These are phyloP conservation scores for Geotrichum histeridarum DNA, from an alignment of 1,139 yeast genomes.

Conservation along the genomic window DNA sequence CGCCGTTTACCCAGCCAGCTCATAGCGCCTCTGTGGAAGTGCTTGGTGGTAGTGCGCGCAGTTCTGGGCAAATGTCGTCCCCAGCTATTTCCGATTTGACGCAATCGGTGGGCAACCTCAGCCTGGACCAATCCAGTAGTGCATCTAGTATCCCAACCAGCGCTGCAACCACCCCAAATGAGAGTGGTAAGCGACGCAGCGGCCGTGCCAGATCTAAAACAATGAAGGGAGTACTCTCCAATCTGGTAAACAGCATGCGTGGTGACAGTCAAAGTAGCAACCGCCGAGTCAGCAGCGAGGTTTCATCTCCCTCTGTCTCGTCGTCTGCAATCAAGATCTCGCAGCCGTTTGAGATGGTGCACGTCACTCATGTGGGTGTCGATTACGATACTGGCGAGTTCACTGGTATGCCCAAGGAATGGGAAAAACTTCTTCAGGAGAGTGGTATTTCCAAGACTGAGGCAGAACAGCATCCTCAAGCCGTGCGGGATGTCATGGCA, in stretches of 20 bases:
- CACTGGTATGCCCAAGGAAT: slow-evolving; percentile 85
- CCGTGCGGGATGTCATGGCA: slow-evolving; percentile 87
- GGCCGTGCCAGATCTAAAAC: slow-evolving; percentile 35
- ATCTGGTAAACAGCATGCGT: slow-evolving; percentile 46
- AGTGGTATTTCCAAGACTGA: slow-evolving; percentile 83
- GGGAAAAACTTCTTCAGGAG: slow-evolving; percentile 79
- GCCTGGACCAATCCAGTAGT: slow-evolving; percentile 9
- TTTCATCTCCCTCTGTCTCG: slow-evolving; percentile 19
- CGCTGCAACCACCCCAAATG: slow-evolving; percentile 10
- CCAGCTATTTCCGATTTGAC: slow-evolving; percentile 17
- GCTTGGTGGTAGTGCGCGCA: slow-evolving; percentile 9
- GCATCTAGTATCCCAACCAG: slow-evolving; percentile 14
- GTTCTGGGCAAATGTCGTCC: slow-evolving; percentile 13
- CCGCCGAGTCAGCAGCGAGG: slow-evolving; percentile 14
- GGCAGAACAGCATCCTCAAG: slow-evolving; percentile 88
- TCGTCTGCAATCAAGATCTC: slow-evolving; percentile 60
- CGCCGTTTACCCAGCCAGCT: slow-evolving; percentile 6
- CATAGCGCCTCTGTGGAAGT: slow-evolving; percentile 14
- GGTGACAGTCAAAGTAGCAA: slow-evolving; percentile 16
- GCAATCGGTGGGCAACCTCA: slow-evolving; percentile 18
- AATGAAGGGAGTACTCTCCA: slow-evolving; percentile 48
- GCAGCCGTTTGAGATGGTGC: slow-evolving; percentile 85
- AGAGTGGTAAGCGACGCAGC: slow-evolving; percentile 27
- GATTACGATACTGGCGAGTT: slow-evolving; percentile 78
- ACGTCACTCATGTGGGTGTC: slow-evolving; percentile 89